Percentiles rank a stretch among this genome's conserved stretches.
These are phyloP conservation scores for Pyrenochaeta sp. DNA, from an alignment of 2,329 filamentous ascomycete genomes.

Conservation along the genomic window DNA sequence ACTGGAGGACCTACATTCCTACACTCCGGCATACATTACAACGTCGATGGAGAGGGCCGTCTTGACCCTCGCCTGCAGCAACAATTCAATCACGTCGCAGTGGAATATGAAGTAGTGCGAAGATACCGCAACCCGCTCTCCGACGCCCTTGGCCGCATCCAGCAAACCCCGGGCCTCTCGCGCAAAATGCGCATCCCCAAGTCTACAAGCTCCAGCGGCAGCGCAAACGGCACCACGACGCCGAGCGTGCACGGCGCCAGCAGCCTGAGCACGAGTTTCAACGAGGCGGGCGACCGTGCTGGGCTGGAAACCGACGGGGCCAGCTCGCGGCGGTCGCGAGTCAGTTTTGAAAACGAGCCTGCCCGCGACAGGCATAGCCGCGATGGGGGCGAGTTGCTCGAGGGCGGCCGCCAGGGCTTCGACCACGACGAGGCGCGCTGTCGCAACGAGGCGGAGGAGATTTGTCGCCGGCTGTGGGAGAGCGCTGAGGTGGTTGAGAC, in stretches of 20 bases:
- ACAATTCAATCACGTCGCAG: conserved; percentile 72
- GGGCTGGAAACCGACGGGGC: conserved; percentile 38
- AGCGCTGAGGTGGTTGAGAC: conserved; percentile 46
- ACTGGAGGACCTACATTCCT: conserved; percentile 44
- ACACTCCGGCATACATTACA: conserved; percentile 45
- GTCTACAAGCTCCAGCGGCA: conserved; percentile 33
- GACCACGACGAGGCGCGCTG: conserved; percentile 35
- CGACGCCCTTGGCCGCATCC: conserved; percentile 65
- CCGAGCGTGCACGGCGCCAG: conserved; percentile 32
- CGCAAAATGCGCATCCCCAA: conserved; percentile 32
- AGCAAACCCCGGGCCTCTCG: conserved; percentile 58
- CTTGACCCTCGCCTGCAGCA: conserved; percentile 69
- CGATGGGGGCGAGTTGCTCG: conserved; percentile 31
- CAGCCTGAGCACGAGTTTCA: conserved; percentile 42
- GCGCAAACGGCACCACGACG: conserved; percentile 34
- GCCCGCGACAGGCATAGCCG: conserved; percentile 21
- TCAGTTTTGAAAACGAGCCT: conserved; percentile 37
- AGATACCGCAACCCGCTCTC: conserved; percentile 75
- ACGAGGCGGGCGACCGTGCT: conserved; percentile 31
- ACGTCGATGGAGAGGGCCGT: conserved; percentile 46
- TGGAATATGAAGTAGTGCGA: conserved; percentile 77
- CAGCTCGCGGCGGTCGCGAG: conserved; percentile 33
- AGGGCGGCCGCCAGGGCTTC: conserved; percentile 35
- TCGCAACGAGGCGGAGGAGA: conserved; percentile 47
- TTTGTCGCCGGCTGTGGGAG: conserved; percentile 52